Conservation (phyloP, 441 rosid species). For the Gossypium lobatum region DNA sequence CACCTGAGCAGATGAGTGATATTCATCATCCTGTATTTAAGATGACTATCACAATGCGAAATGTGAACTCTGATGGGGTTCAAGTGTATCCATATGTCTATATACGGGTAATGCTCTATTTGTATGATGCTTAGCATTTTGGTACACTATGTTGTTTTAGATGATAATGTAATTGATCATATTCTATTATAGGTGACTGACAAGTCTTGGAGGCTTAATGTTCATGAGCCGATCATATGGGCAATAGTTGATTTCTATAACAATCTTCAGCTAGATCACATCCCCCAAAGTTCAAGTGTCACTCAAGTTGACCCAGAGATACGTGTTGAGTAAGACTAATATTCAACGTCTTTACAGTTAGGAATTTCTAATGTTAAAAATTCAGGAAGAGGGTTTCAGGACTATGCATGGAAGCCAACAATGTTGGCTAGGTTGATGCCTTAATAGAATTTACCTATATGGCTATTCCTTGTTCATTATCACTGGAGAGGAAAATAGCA, state of each 20-base stretch:
- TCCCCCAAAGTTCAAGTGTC: constrained; percentile 71
- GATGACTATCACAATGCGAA: constrained; percentile 78
- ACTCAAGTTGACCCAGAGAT: constrained; percentile 98
- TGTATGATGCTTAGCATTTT: constrained; percentile 12
- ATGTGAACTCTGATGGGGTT: constrained; percentile 72
- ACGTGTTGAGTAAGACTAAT: constrained; percentile 64
- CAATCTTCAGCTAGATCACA: constrained; percentile 76
- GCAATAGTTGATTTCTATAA: constrained; percentile 69
- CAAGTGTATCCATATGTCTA: constrained; percentile 85
- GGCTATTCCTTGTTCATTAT: neutral
- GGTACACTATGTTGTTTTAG: constrained; percentile 10
- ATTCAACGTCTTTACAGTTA: constrained; percentile 1
- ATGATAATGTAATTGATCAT: constrained; percentile 16
- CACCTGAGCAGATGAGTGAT: constrained; percentile 75
- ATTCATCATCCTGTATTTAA: constrained; percentile 87
- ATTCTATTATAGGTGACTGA: constrained; percentile 67
- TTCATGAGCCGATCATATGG: constrained; percentile 99
- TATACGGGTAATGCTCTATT: constrained; percentile 64
- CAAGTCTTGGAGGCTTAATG: constrained; percentile 81
- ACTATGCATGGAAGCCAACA: neutral
- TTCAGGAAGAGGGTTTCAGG: neutral
- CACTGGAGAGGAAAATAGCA: neutral
- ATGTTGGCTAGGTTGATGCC: constrained; percentile 1
- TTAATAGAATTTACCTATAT: neutral
- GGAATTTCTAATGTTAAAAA: neutral